Base-by-base conservation (phyloP, 352 stramenopile genomes). In the Phytophthora litchii region DNA sequence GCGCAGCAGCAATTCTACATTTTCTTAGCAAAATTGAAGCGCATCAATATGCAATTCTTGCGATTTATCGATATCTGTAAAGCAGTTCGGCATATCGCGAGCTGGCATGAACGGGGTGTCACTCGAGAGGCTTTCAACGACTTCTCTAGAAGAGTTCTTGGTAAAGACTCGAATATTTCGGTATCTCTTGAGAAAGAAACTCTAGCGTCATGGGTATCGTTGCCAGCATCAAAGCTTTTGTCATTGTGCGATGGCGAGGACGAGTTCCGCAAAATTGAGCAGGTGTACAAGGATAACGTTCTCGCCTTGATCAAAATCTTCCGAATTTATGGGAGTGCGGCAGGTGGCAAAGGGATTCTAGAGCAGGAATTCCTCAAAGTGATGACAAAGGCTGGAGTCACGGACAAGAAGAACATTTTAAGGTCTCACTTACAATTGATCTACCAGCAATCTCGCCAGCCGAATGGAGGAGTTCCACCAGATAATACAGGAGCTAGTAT, bases 331-430 rank as follows among this genome's bases (percentile, higher is more conserved):
- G 80, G 81, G 34, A 88, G 78, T 32, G 80, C 73, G 1, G 74
- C 73, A 0, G 80, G 81, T 13, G 82, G 84, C 0, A 89, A 89
- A 46, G 76, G 76, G 4, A 88, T 93, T 49, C 45, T 89, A 7
- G 84, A 93, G 51, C 84, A 93, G 29, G 81, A 93, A 19, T 93
- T 93, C 44, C 75, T 91, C 25, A 91, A 93, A 56, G 68, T 93
- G 19, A 91, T 93, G 78, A 89, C 81, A 0, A 83, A 89, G 41
- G 77, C 78, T 0, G 80, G 84, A 7, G 69, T 91, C 38, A 89
- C 82, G 7, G 80, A 91, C 60, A 91, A 89, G 70, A 91, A 91
- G 34, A 88, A 90, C 44, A 93, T 93, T 27, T 51, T 89, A 23
- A 52, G 81, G n/a, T 88, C 79, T 1, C 70, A 89, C 38, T 57